Conservation (phyloP, 768 basidiomycete genomes). For the Gymnopilus dilepis region DNA sequence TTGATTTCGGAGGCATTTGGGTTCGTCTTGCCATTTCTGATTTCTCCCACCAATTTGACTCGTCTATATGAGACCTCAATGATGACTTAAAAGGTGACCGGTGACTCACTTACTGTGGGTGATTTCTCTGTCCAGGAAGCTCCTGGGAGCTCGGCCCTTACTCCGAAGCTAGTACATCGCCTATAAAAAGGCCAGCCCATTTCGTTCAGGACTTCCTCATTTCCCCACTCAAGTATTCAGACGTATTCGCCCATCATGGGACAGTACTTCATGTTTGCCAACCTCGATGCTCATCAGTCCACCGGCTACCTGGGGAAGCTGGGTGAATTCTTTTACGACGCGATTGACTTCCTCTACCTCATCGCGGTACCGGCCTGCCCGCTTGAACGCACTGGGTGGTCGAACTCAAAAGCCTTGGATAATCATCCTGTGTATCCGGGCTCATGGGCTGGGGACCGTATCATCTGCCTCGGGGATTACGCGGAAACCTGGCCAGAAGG, state of each 20-base stretch:
- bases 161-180: too few relatives aligned
- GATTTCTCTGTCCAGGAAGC: too few relatives aligned
- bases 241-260: conserved; percentile 3
- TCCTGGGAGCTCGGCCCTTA: too few relatives aligned
- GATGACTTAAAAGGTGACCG: too few relatives aligned
- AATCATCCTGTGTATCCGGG: background rate
- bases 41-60: too few relatives aligned
- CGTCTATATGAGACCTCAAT: too few relatives aligned
- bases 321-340: conserved; percentile 10
- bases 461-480: conserved; percentile 27
- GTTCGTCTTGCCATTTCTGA: too few relatives aligned
- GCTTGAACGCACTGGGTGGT: background rate
- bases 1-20: too few relatives aligned
- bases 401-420: background rate
- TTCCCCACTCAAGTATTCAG: too few relatives aligned
- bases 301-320: conserved; percentile 4
- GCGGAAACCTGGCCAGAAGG: conserved; percentile 14
- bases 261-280: conserved; percentile 8
- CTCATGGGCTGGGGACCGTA: conserved; percentile 28
- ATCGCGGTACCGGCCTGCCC: background rate
- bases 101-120: too few relatives aligned
- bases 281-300: conserved; percentile 2
- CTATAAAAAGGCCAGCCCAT: too few relatives aligned
- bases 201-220: too few relatives aligned
- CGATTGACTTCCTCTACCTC: background rate